Evolutionary conservation across 2,329 filamentous ascomycete genomes (phyloP).

Genomic region (Pseudocercospora musae): DNA sequence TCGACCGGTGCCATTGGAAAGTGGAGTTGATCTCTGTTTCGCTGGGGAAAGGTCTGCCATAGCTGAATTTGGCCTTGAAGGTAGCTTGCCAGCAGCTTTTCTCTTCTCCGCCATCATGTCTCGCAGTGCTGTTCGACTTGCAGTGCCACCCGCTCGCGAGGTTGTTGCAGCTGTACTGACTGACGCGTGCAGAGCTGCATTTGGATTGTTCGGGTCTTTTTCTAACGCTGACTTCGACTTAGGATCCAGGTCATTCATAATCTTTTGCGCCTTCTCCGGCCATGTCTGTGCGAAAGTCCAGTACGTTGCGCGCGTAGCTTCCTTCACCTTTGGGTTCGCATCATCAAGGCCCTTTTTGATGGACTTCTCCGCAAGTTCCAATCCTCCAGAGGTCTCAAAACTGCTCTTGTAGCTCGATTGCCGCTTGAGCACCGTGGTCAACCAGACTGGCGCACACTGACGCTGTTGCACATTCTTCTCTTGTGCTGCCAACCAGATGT

Average conservation of each 20-base stretch:
- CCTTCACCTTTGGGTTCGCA: slow-evolving; percentile 83
- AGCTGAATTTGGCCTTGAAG: slow-evolving; percentile 57
- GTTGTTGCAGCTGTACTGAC: slow-evolving; percentile 45
- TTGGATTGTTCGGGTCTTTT: slow-evolving; percentile 79
- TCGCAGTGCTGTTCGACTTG: slow-evolving; percentile 61
- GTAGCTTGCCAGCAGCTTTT: slow-evolving; percentile 53
- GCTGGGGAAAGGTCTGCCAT: slow-evolving; percentile 52
- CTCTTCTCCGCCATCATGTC: slow-evolving; percentile 73
- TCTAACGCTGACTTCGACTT: slow-evolving; percentile 78
- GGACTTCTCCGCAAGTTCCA: slow-evolving; percentile 81
- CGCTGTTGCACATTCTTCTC: slow-evolving; percentile 93
- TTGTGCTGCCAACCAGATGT: slow-evolving; percentile 75
- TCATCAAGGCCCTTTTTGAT: slow-evolving; percentile 86
- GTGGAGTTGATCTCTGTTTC: slow-evolving; percentile 37
- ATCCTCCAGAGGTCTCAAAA: slow-evolving; percentile 77
- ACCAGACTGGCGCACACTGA: slow-evolving; percentile 74
- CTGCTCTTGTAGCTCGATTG: slow-evolving; percentile 75
- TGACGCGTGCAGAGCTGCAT: slow-evolving; percentile 43
- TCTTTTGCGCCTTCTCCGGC: slow-evolving; percentile 71
- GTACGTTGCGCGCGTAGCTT: slow-evolving; percentile 79
- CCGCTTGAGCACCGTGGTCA: slow-evolving; percentile 76
- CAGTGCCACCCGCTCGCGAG: slow-evolving; percentile 40
- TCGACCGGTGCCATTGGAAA: slow-evolving; percentile 22
- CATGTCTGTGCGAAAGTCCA: slow-evolving; percentile 79
- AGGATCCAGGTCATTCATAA: slow-evolving; percentile 73